phyloP scores from a whole-genome alignment of 345 rosid genomes.

The Eucalyptus sp. region DNA sequence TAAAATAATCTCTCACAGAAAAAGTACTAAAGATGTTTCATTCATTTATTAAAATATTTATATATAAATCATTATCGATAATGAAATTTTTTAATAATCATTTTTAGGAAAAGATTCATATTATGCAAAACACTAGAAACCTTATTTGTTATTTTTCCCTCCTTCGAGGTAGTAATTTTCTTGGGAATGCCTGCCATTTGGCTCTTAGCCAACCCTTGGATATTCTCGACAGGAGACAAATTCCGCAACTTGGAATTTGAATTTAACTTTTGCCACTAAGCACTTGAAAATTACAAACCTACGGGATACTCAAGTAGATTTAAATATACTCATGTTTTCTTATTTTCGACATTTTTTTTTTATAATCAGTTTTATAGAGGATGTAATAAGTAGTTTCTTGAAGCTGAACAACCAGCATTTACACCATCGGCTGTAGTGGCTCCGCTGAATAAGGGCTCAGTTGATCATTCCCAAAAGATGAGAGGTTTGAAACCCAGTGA shows the following conservation, averaged over 20 bases:
- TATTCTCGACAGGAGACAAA: not conserved
- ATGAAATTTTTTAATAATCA: accelerated
- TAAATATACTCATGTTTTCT: not conserved
- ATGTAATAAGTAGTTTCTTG: not conserved
- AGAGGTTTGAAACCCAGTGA: no score
- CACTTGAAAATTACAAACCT: not conserved
- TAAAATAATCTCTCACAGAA: no score
- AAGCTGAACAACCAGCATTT: not conserved
- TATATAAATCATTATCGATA: no score
- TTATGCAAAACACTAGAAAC: accelerated
- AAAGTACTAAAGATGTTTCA: not conserved
- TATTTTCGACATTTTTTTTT: accelerated
- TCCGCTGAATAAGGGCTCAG: accelerated
- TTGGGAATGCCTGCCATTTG: not conserved
- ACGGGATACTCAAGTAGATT: accelerated
- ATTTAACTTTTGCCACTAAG: not conserved
- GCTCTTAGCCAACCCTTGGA: not conserved
- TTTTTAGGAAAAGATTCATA: not conserved
- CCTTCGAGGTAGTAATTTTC: not conserved
- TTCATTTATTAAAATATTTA: not conserved
- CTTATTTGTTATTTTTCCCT: not conserved
- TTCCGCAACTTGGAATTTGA: not conserved
- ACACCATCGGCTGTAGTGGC: accelerated
- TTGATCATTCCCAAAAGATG: no score
- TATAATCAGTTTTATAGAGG: not conserved